Percentiles rank a stretch among this genome's conserved stretches.
These are phyloP conservation scores for Cystobasidium tubakii DNA, from an alignment of 768 basidiomycete species.

Conservation along the genomic window DNA sequence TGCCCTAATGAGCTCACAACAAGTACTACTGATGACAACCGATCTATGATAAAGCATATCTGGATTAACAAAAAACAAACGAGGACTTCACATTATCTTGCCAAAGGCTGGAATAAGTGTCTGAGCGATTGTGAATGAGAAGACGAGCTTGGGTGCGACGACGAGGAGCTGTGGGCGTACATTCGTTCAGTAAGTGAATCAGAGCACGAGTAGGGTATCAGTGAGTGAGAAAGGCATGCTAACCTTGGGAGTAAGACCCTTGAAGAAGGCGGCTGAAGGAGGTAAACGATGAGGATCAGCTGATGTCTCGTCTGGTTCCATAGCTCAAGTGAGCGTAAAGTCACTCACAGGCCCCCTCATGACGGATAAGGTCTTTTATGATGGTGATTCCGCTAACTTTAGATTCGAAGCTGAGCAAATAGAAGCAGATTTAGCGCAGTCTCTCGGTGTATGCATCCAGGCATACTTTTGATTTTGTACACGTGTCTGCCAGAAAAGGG, in stretches of 20 bases:
- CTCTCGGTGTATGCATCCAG: constrained; percentile 49
- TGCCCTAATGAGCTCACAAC: neutral
- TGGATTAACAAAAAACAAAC: neutral
- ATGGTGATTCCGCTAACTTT: constrained; percentile 63
- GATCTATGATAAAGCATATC: neutral
- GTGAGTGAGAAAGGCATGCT: constrained; percentile 35
- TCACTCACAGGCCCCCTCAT: constrained; percentile 61
- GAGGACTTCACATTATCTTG: constrained; percentile 30
- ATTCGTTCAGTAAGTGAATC: constrained; percentile 13
- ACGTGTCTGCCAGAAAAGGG: constrained; percentile 54
- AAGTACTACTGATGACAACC: neutral
- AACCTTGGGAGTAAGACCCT: constrained; percentile 94
- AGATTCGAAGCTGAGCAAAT: constrained; percentile 36
- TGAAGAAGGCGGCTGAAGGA: constrained; percentile 66
- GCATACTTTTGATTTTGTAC: constrained; percentile 97
- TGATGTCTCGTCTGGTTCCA: too few species aligned
- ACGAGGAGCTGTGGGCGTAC: constrained; percentile 70
- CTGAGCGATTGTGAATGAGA: constrained; percentile 95
- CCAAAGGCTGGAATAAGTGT: constrained; percentile 26
- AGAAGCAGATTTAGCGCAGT: constrained; percentile 32
- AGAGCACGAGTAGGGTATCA: too few species aligned
- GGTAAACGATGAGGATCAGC: neutral
- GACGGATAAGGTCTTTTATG: constrained; percentile 73
- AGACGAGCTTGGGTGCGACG: constrained; percentile 94
- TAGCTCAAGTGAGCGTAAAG: too few species aligned